phyloP scores from a whole-genome alignment of 1,284 basidiomycete species.

The Polyporus tsugae region DNA sequence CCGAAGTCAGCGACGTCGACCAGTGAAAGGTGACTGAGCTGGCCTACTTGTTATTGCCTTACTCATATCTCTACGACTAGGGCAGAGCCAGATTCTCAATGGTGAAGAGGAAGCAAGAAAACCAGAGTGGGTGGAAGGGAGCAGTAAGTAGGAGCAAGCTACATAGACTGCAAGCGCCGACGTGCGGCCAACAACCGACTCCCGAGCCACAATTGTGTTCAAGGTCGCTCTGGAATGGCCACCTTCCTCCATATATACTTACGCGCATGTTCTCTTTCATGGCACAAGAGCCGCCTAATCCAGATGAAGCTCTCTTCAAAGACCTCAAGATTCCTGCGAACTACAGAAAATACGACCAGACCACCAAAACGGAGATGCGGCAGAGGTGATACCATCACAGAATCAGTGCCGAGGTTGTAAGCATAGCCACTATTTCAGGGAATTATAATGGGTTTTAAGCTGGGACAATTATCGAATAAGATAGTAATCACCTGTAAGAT shows the following conservation, averaged over 20 bases:
- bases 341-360: conserved; percentile 35
- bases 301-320: background rate
- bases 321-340: conserved; percentile 36
- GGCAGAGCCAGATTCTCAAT: background rate
- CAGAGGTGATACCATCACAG: too few relatives aligned
- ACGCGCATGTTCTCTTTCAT: background rate
- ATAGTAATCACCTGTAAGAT: too few relatives aligned
- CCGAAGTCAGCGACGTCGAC: conserved; percentile 5
- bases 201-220: background rate
- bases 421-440: too few relatives aligned
- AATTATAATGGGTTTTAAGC: too few relatives aligned
- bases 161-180: background rate
- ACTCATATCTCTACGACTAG: conserved; percentile 43
- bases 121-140: background rate
- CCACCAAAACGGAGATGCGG: conserved; percentile 34
- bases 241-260: background rate
- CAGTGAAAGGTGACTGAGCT: conserved; percentile 6
- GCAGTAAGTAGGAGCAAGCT: background rate
- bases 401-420: too few relatives aligned
- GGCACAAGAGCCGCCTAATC: background rate
- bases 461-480: too few relatives aligned
- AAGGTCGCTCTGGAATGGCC: background rate
- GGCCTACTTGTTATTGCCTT: conserved; percentile 49
- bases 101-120: background rate
- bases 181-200: too few relatives aligned